These are phyloP conservation scores for Ascochyta viciae-villosae DNA, from an alignment of 2,329 filamentous ascomycete species.

Conservation along the genomic window DNA sequence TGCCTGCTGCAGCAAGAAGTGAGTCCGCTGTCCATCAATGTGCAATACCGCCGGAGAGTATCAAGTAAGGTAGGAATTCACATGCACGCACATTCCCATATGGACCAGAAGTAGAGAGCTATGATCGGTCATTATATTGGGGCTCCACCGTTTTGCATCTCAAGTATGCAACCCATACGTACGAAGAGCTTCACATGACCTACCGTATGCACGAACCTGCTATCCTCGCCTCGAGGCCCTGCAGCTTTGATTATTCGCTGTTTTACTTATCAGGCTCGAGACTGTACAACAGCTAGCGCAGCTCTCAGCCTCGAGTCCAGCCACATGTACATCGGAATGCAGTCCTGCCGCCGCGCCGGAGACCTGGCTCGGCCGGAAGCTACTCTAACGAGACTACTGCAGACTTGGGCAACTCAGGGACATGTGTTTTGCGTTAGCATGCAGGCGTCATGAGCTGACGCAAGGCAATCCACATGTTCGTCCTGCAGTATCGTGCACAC, in stretches of 20 bases:
- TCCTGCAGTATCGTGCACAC: not conserved
- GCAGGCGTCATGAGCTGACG: constrained; percentile 6
- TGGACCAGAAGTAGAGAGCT: constrained; percentile 1
- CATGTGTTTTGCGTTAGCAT: not conserved
- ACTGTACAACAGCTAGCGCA: not conserved
- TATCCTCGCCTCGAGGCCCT: constrained; percentile 4
- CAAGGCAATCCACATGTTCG: constrained; percentile 5
- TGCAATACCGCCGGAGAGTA: not conserved
- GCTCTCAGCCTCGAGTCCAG: constrained; percentile 2
- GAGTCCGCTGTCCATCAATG: not conserved
- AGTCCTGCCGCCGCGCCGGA: not conserved
- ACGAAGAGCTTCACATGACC: not conserved
- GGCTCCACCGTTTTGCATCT: constrained; percentile 13
- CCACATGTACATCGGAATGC: constrained; percentile 9
- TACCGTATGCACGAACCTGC: not conserved
- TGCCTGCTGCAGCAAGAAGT: not conserved
- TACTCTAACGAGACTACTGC: constrained; percentile 2
- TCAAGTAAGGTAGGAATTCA: not conserved
- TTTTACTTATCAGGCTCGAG: constrained; percentile 2
- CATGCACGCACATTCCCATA: not conserved
- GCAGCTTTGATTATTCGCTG: not conserved
- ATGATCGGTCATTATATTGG: not conserved
- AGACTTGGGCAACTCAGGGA: not conserved
- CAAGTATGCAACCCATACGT: not conserved
- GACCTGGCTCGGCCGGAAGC: not conserved